These are phyloP conservation scores for Kwoniella newhampshirensis DNA, from an alignment of 768 basidiomycete species.

Conservation along the genomic window DNA sequence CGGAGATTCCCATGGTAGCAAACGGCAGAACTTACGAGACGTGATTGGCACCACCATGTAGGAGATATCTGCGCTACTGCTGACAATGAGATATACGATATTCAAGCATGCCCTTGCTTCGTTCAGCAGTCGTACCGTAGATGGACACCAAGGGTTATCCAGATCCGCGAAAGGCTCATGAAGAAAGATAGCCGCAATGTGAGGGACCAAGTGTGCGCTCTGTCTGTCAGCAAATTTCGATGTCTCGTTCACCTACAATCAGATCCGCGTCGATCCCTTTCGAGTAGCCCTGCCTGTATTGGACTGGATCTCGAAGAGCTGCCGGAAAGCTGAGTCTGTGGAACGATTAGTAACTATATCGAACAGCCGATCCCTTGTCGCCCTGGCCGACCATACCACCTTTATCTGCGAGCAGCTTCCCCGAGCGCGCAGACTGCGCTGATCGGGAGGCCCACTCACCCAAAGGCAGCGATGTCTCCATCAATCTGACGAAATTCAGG, in stretches of 20 bases:
- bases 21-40: slow-evolving; percentile 19
- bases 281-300: slow-evolving; percentile 14
- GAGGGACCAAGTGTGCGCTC: slow-evolving; percentile 28
- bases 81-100: slow-evolving; percentile 26
- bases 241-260: slow-evolving; percentile 18
- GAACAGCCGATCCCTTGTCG: no score
- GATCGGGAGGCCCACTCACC: slow-evolving; percentile 16
- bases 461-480: slow-evolving; percentile 24
- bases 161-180: slow-evolving; percentile 40
- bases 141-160: slow-evolving; percentile 16
- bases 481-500: slow-evolving; percentile 31
- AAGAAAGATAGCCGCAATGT: slow-evolving; percentile 27
- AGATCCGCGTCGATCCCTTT: slow-evolving; percentile 38
- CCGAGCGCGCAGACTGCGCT: no score
- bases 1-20: not conserved
- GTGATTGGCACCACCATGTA: slow-evolving; percentile 31
- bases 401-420: no score
- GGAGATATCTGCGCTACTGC: slow-evolving; percentile 27
- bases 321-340: slow-evolving; percentile 30
- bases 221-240: not conserved
- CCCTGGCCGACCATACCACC: no score
- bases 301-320: slow-evolving; percentile 26
- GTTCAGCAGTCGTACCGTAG: slow-evolving; percentile 15
- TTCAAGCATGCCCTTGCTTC: slow-evolving; percentile 25
- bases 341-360: no score